Base-by-base conservation (phyloP, 371 early-diverging fungal species). In the Funneliformis caledonium region DNA sequence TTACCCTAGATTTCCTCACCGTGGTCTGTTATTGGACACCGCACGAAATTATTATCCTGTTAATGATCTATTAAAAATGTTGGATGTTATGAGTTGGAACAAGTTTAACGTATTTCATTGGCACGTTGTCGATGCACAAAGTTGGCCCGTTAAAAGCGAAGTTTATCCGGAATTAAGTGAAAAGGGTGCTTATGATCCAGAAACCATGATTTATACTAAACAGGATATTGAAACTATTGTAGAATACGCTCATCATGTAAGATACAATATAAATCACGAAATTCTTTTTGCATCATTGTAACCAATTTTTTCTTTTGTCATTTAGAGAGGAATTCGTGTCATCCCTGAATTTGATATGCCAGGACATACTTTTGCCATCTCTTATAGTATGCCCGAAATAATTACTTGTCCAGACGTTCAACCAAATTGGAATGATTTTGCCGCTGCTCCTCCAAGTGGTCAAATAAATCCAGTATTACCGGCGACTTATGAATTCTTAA, bases 41-140 rank as follows among this genome's bases (percentile, higher is more conserved):
- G 83, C 93, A 22, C 92, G 96, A 78, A 94, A 94, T 88, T 95
- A 85, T 77, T 93, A 89, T 73, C 90, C 94, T 6, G 83, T 94
- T 50, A 73, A 85, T 48, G 88, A 87, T 79, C 81, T 93, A 72
- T 82, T 88, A 81, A 90, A 92, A 78, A 89, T 91, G 83, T 83
- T 95, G 22, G 94, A 94, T 69, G 95, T 93, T 56, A 89, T 95
- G 85, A 84, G 93, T 64, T 93, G 88, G 85, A 92, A 90, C 88
- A 95, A 95, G 87, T 85, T 95, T 84, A 95, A 95, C 80, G 92
- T 93, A 14, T 87, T 96, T 84, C 96, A 96, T 83, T 95, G 94
- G 94, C 96, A 96, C 80, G 89, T 93, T 12, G 91, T 91, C 0
- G 96, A 96, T 75, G 84, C 94, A 48, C 95, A 94, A 73, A 88